Evolutionary conservation across 208 protist genomes (phyloP).

Genomic region (Wallacemonas rigidus): DNA sequence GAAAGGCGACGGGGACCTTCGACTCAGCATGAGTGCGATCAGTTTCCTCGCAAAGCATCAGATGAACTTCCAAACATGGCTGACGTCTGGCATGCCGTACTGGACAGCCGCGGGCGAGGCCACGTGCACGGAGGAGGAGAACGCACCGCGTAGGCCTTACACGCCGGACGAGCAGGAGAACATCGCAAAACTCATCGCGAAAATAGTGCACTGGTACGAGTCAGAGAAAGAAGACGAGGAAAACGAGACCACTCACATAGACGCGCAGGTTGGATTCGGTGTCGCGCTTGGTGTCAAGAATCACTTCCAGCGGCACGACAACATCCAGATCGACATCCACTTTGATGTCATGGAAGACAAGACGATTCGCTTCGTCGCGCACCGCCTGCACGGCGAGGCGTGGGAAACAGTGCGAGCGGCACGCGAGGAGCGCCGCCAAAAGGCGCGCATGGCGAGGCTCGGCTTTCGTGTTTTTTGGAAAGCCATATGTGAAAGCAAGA

Average conservation of each 20-base stretch:
- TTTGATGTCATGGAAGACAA: constrained; percentile 12
- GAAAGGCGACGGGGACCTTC: constrained; percentile 42
- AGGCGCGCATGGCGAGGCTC: constrained; percentile 19
- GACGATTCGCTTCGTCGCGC: constrained; percentile 31
- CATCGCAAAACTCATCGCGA: constrained; percentile 16
- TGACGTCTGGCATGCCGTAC: constrained; percentile 51
- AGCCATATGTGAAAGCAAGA: constrained; percentile 53
- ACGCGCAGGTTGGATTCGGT: not conserved
- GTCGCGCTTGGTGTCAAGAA: not conserved
- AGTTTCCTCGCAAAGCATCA: constrained; percentile 46
- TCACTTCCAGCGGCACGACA: constrained; percentile 5
- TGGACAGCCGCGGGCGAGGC: constrained; percentile 42
- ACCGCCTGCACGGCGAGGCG: constrained; percentile 12
- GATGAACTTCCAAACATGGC: constrained; percentile 74
- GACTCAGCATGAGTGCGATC: constrained; percentile 33
- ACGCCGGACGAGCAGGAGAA: constrained; percentile 11
- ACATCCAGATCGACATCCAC: not conserved
- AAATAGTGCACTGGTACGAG: constrained; percentile 34
- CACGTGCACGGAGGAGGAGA: not conserved
- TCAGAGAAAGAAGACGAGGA: not conserved
- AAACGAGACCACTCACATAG: not conserved
- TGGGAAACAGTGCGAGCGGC: constrained; percentile 11
- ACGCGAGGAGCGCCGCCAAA: constrained; percentile 8
- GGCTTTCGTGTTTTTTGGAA: constrained; percentile 79
- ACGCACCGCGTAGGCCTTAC: not conserved